Conservation (phyloP, 2,329 filamentous ascomycete species). For the Aurifilum marmelostoma region DNA sequence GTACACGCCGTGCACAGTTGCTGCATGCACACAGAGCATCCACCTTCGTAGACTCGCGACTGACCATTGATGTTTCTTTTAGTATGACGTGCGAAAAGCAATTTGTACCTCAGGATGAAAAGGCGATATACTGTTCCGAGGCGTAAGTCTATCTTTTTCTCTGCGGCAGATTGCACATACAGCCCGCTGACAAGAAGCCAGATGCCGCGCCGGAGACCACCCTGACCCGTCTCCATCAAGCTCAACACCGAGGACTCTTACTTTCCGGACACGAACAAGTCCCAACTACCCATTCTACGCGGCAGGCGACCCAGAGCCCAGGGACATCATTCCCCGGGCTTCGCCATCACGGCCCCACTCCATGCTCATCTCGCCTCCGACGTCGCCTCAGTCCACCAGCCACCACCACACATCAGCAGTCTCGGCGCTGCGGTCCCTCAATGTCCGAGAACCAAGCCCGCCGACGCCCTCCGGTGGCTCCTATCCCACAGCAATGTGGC, state of each 20-base stretch:
- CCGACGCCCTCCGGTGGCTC: constrained; percentile 54
- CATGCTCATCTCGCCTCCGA: constrained; percentile 58
- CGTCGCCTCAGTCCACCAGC: constrained; percentile 48
- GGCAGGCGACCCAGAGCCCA: constrained; percentile 53
- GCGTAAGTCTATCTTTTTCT: constrained; percentile 48
- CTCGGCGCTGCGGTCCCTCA: constrained; percentile 59
- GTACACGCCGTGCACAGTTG: constrained; percentile 34
- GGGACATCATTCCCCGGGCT: constrained; percentile 66
- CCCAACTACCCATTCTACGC: constrained; percentile 50
- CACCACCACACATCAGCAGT: constrained; percentile 56
- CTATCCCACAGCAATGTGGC: constrained; percentile 52
- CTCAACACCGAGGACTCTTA: constrained; percentile 31
- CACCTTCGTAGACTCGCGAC: constrained; percentile 29
- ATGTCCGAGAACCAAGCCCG: constrained; percentile 57
- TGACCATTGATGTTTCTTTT: constrained; percentile 34
- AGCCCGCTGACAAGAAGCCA: constrained; percentile 37
- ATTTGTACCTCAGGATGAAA: constrained; percentile 62
- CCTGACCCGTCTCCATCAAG: constrained; percentile 38
- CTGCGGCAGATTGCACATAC: constrained; percentile 18
- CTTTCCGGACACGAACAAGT: constrained; percentile 22
- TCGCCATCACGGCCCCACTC: constrained; percentile 64
- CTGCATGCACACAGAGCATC: constrained; percentile 37
- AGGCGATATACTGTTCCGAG: constrained; percentile 65
- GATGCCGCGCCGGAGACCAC: constrained; percentile 59
- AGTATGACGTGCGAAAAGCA: constrained; percentile 72